These are phyloP conservation scores for Colletotrichum sojae DNA, from an alignment of 2,329 filamentous ascomycete genomes.

Conservation along the genomic window DNA sequence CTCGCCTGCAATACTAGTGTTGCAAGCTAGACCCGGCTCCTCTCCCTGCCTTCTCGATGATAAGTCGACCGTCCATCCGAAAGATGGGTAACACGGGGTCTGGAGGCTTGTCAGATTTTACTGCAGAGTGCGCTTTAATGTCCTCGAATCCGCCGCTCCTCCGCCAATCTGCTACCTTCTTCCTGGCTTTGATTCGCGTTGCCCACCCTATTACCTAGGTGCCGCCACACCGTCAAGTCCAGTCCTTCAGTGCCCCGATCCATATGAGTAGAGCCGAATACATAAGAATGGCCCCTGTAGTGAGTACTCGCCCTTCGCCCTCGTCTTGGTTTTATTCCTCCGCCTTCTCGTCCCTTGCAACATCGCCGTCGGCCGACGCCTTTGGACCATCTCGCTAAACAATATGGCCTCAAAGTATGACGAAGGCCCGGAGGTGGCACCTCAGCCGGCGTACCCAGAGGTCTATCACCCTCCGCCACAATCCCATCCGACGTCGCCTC, in stretches of 20 bases:
- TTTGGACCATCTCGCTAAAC: slow-evolving; percentile 11
- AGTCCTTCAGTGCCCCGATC: background rate
- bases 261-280: slow-evolving; percentile 30
- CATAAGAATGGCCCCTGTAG: slow-evolving; percentile 32
- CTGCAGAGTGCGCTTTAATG: slow-evolving; percentile 17
- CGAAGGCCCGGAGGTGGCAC: slow-evolving; percentile 39
- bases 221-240: background rate
- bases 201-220: background rate
- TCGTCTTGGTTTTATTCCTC: slow-evolving; percentile 11
- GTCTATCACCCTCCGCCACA: slow-evolving; percentile 31
- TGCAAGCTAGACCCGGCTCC: slow-evolving; percentile 22
- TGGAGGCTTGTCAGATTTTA: slow-evolving; percentile 15
- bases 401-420: slow-evolving; percentile 31
- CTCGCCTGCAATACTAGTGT: slow-evolving; percentile 3
- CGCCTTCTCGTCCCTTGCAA: slow-evolving; percentile 3
- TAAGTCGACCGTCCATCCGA: slow-evolving; percentile 25
- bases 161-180: slow-evolving; percentile 15
- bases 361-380: background rate
- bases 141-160: slow-evolving; percentile 23
- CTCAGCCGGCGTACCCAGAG: slow-evolving; percentile 33
- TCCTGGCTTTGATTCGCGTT: slow-evolving; percentile 8
- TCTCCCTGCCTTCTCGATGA: slow-evolving; percentile 4
- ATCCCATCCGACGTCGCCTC: slow-evolving; percentile 26
- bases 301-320: slow-evolving; percentile 7
- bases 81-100: slow-evolving; percentile 30